A percentile compares a stretch with the other conserved stretches of the same genome.
These are phyloP conservation scores for Eleusine indica DNA, from an alignment of 176 grass and related monocot genomes.

Conservation along the genomic window DNA sequence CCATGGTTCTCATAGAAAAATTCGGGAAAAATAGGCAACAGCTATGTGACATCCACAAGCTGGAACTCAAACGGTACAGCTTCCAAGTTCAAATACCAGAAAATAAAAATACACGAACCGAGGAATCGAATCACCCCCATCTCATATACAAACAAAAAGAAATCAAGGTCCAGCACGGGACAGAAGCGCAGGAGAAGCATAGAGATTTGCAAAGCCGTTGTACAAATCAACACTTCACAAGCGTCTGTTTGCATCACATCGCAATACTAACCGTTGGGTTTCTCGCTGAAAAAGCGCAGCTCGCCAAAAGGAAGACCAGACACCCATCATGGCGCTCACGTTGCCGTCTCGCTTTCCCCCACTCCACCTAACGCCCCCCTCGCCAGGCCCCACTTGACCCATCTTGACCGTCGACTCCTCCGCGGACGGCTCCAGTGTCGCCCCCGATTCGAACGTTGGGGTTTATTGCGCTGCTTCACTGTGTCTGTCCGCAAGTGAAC, in stretches of 20 bases:
- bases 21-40: neutral
- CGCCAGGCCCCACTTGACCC: neutral
- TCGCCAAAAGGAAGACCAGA: neutral
- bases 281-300: conserved; percentile 26
- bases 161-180: conserved; percentile 5
- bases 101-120: neutral
- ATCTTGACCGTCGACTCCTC: neutral
- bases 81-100: neutral
- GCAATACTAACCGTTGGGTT: conserved; percentile 22
- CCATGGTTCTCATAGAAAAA: neutral
- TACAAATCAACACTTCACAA: neutral
- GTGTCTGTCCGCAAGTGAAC: neutral
- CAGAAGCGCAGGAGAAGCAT: conserved; percentile 20
- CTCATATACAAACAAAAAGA: neutral
- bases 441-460: conserved; percentile 50
- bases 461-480: neutral
- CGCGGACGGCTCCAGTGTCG: neutral
- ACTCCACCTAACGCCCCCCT: neutral
- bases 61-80: conserved; percentile 1
- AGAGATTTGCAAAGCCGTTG: conserved; percentile 6
- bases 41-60: neutral
- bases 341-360: neutral
- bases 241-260: neutral
- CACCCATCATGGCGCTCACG: conserved; percentile 21
- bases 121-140: neutral